Evolutionary conservation across 768 basidiomycete genomes (phyloP).

Genomic region (Boletellus sp.): DNA sequence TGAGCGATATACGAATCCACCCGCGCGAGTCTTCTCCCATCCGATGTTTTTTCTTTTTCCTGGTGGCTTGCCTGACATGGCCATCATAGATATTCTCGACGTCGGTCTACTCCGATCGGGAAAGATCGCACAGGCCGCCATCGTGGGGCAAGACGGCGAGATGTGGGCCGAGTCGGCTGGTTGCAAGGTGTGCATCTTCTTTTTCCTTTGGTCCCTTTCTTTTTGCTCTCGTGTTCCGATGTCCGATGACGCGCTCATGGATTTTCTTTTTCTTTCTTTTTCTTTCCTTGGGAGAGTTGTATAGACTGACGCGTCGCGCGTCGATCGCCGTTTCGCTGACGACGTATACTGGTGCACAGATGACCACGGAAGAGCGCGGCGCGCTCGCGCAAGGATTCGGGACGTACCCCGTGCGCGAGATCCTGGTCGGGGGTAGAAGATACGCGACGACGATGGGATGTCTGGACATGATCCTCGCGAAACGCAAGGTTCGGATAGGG

Average conservation of each 20-base stretch:
- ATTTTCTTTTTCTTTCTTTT: too few species aligned
- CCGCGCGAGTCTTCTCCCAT: too few species aligned
- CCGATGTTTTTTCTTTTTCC: too few species aligned
- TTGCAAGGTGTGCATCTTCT: slow-evolving; percentile 21
- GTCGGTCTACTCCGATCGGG: slow-evolving; percentile 70
- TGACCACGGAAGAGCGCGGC: slow-evolving; percentile 18
- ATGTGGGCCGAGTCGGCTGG: slow-evolving; percentile 30
- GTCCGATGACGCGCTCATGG: background rate
- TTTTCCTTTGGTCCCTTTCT: too few species aligned
- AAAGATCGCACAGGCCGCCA: slow-evolving; percentile 71
- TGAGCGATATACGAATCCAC: slow-evolving; percentile 5
- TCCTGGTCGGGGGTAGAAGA: slow-evolving; percentile 18
- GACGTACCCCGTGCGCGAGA: slow-evolving; percentile 19
- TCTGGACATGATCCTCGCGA: slow-evolving; percentile 25
- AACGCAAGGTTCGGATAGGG: slow-evolving; percentile 13
- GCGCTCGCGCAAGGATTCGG: slow-evolving; percentile 20
- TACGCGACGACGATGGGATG: slow-evolving; percentile 29
- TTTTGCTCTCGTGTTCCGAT: background rate
- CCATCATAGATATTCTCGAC: slow-evolving; percentile 70
- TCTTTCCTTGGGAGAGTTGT: too few species aligned
- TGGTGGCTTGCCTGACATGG: background rate
- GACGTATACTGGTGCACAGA: slow-evolving; percentile 7
- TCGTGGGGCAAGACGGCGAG: slow-evolving; percentile 30
- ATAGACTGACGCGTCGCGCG: too few species aligned
- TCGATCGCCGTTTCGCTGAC: background rate